Conservation (phyloP, 257 asterid genomes). For the Solanum lycopersicoides region DNA sequence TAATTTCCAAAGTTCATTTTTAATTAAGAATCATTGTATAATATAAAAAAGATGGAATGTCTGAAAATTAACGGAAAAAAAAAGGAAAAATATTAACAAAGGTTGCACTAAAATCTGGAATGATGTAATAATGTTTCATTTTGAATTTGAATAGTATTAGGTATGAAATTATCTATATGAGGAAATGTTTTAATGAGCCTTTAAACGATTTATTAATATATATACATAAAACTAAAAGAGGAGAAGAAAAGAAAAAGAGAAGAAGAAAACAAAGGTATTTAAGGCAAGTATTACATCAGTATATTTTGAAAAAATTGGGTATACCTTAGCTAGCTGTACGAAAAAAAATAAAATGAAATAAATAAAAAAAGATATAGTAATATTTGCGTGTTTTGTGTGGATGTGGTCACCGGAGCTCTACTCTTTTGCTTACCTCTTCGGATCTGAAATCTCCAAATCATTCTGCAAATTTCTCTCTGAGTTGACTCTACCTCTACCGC, state of each 20-base stretch:
- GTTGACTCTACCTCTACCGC: not conserved
- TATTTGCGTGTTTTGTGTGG: conserved; percentile 1
- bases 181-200: not conserved
- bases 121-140: not conserved
- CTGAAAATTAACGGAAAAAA: not conserved
- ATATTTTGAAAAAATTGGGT: not conserved
- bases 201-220: not conserved
- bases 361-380: not conserved
- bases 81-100: not conserved
- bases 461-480: not conserved
- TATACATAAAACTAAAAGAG: too few relatives aligned
- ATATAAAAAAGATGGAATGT: not conserved
- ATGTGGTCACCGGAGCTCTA: conserved; percentile 1
- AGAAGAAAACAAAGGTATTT: not conserved
- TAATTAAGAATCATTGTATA: not conserved
- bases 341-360: not conserved
- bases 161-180: not conserved
- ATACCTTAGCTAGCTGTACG: not conserved
- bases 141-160: not conserved
- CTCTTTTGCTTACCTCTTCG: not conserved
- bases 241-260: not conserved
- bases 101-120: not conserved
- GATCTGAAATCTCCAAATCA: not conserved
- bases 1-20: not conserved
- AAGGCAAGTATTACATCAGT: not conserved